A percentile compares a stretch with the other conserved stretches of the same genome.
Evolutionary conservation across 352 stramenopile species (phyloP).

Genomic region (Bremia lactucae): DNA sequence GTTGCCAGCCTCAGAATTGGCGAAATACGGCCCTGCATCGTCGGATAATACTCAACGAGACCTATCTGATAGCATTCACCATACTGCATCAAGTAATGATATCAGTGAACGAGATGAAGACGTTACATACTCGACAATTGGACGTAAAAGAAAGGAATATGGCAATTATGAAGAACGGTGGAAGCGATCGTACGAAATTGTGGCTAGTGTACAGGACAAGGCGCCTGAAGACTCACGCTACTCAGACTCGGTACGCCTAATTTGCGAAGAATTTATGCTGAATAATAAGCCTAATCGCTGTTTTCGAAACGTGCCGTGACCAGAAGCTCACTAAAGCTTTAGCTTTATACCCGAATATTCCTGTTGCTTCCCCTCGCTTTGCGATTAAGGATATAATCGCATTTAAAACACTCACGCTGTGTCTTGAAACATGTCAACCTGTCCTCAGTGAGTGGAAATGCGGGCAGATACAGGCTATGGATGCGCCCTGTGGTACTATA

Average conservation of each 20-base stretch:
- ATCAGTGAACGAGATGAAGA: not conserved
- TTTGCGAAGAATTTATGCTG: not conserved
- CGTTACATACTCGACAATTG: not conserved
- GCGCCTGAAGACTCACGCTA: not conserved
- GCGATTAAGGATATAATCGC: constrained; percentile 42
- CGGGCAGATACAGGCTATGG: constrained; percentile 24
- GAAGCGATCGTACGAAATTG: constrained; percentile 73
- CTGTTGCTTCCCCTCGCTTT: constrained; percentile 10
- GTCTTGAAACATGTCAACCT: constrained; percentile 69
- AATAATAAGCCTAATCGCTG: not conserved
- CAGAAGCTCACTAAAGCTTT: constrained; percentile 26
- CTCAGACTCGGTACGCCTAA: constrained; percentile 10
- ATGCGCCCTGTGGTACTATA: constrained; percentile 4
- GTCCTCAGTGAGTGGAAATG: constrained; percentile 58
- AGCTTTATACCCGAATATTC: constrained; percentile 14
- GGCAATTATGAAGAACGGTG: constrained; percentile 45
- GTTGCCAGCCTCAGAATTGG: constrained; percentile 18
- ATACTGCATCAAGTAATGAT: not conserved
- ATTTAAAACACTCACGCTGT: constrained; percentile 69
- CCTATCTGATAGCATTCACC: not conserved
- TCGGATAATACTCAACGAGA: constrained; percentile 1
- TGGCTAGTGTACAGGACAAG: constrained; percentile 46
- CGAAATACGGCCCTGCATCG: constrained; percentile 47
- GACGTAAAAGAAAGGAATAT: constrained; percentile 15
- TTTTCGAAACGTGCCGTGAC: constrained; percentile 2